A percentile compares a stretch with the other conserved stretches of the same genome.
phyloP scores from a whole-genome alignment of 2,329 filamentous ascomycete genomes.

The Talaromyces atroroseus region DNA sequence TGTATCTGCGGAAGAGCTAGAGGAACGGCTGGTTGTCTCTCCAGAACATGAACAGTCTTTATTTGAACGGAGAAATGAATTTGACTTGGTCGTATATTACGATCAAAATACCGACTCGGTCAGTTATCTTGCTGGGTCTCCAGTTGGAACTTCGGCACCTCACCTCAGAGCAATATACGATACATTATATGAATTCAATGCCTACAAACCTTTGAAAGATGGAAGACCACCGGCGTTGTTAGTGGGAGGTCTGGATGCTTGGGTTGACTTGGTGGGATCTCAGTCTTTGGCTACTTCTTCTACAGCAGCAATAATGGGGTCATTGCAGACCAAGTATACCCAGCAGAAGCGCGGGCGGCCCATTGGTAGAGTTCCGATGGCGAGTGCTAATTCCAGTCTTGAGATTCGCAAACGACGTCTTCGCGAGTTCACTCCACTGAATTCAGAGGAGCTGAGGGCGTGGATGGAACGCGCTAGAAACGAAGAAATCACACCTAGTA shows the following conservation, averaged over 20 bases:
- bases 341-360: slow-evolving; percentile 41
- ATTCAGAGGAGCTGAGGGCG: slow-evolving; percentile 70
- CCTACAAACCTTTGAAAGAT: slow-evolving; percentile 62
- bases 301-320: slow-evolving; percentile 48
- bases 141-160: slow-evolving; percentile 41
- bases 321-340: slow-evolving; percentile 34
- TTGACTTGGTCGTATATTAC: slow-evolving; percentile 86
- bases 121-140: slow-evolving; percentile 49
- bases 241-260: slow-evolving; percentile 76
- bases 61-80: slow-evolving; percentile 68
- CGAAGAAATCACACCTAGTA: slow-evolving; percentile 51
- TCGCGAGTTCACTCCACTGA: slow-evolving; percentile 64
- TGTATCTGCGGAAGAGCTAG: slow-evolving; percentile 58
- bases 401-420: slow-evolving; percentile 53
- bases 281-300: slow-evolving; percentile 57
- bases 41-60: slow-evolving; percentile 60
- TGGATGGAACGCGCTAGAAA: slow-evolving; percentile 73
- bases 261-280: slow-evolving; percentile 74
- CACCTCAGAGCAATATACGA: slow-evolving; percentile 69
- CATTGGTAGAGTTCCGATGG: slow-evolving; percentile 48
- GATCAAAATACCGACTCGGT: slow-evolving; percentile 62
- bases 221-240: slow-evolving; percentile 69
- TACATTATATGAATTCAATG: slow-evolving; percentile 78
- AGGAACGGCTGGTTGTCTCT: slow-evolving; percentile 45
- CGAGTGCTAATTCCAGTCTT: slow-evolving; percentile 47